Percentiles rank a stretch among this genome's conserved stretches.
Conservation (phyloP, 148 eudicot genomes). For the Chenopodium quinoa region DNA sequence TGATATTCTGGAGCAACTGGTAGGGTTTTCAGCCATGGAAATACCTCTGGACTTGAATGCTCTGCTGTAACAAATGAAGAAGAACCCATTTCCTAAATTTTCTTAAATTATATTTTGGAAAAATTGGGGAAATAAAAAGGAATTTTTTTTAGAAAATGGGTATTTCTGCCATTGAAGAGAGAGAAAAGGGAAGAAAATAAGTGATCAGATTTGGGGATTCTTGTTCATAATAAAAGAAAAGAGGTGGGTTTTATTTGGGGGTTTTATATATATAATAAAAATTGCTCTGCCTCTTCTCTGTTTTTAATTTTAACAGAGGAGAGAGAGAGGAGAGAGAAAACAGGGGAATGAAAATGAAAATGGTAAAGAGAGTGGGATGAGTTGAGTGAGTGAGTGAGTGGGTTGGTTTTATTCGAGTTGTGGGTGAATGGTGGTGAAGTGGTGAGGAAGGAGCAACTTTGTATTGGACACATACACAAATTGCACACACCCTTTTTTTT, state of each 20-base stretch:
- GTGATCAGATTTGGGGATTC: slow-evolving; percentile 39
- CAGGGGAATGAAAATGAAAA: slow-evolving; percentile 27
- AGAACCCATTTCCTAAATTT: slow-evolving; percentile 21
- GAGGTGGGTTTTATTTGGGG: background rate
- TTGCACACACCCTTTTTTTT: background rate
- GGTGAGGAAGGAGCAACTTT: background rate
- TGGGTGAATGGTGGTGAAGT: background rate
- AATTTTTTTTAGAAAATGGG: slow-evolving; percentile 1
- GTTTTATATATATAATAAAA: background rate
- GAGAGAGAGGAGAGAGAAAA: slow-evolving; percentile 7
- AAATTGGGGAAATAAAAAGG: background rate
- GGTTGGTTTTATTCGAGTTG: slow-evolving; percentile 16
- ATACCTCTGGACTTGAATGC: slow-evolving; percentile 52
- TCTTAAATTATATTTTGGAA: background rate
- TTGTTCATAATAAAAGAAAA: slow-evolving; percentile 11
- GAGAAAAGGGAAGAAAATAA: slow-evolving; percentile 6
- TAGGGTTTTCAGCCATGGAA: slow-evolving; percentile 82
- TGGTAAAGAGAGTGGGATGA: slow-evolving; percentile 2
- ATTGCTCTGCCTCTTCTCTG: slow-evolving; percentile 31
- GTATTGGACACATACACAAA: background rate
- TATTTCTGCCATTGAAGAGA: slow-evolving; percentile 12
- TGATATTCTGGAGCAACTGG: slow-evolving; percentile 93
- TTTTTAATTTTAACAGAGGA: slow-evolving; percentile 35
- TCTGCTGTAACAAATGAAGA: slow-evolving; percentile 33
- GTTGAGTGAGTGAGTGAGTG: slow-evolving; percentile 10